Evolutionary conservation across 2,329 filamentous ascomycete species (phyloP).

Genomic region (Rutstroemia sp.): DNA sequence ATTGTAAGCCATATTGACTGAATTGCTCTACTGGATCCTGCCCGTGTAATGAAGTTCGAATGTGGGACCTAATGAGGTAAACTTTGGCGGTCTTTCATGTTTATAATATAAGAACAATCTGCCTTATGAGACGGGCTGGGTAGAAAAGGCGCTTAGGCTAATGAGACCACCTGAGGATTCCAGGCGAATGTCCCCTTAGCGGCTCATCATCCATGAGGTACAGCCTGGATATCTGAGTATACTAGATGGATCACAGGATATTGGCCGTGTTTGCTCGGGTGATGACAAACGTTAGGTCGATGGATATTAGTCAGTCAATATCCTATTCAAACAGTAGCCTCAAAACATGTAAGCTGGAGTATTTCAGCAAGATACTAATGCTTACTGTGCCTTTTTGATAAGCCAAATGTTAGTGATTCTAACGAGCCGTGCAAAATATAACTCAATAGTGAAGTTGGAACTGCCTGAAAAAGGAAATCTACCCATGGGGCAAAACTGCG

Average conservation of each 20-base stretch:
- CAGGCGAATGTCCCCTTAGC: not conserved
- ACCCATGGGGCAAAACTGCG: conserved; percentile 4
- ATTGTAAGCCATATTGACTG: conserved; percentile 41
- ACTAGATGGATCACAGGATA: not conserved
- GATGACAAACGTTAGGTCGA: not conserved
- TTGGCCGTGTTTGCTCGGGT: not conserved
- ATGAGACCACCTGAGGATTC: conserved; percentile 3
- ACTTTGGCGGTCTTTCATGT: not conserved
- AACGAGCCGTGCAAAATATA: conserved; percentile 3
- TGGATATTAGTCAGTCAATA: conserved; percentile 3
- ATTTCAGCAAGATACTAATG: not conserved
- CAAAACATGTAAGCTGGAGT: conserved; percentile 4
- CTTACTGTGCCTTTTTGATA: conserved; percentile 2
- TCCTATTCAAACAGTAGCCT: conserved; percentile 3
- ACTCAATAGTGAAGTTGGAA: not conserved
- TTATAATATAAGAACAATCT: not conserved
- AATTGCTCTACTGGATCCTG: not conserved
- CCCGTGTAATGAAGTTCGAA: not conserved
- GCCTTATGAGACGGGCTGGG: not conserved
- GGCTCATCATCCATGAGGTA: not conserved
- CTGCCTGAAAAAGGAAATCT: conserved; percentile 1
- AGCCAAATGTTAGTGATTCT: not conserved
- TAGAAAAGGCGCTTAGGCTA: conserved; percentile 8
- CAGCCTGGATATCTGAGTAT: not conserved
- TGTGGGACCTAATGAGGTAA: not conserved